Evolutionary conservation across 345 rosid species (phyloP), one percentile per base, ranked within the genome.

Genomic region (Bruguiera sexangula): DNA sequence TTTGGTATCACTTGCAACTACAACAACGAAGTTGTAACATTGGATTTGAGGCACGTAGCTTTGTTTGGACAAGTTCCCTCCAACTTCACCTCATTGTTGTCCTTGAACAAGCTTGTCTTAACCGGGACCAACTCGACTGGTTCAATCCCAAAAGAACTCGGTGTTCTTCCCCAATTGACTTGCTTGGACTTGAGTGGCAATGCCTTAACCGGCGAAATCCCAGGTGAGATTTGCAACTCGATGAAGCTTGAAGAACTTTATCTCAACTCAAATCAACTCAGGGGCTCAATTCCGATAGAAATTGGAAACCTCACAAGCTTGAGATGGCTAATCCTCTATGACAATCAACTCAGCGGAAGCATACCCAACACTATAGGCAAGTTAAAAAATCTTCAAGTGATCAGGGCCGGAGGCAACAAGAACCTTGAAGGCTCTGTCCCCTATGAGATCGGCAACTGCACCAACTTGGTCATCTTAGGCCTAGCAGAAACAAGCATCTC

Each of bases 331-430:
- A 56, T 66, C 52, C 81, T 93, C 1, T 91, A 75, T 6, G 98
- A 93, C 62, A 91, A 93, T 67, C 88, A 86, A 60, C 79, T 93
- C 46, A 78, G 85, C 34, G 97, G 93, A 4, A 74, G 69, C 76
- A 80, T 91, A 13, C 97, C 98, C 0, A 68, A 52, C 61, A 83
- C 78, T 22, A 81, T 91, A 27, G 98, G 97, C 64, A 72, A 75
- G 60, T 66, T 93, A 21, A 76, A 71, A 78, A 81, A 70, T 60
- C 86, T 93, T 19, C 70, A 84, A 76, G 77, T 70, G 63, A 76
- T 93, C n/a, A 78, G 98, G 76, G 89, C 87, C 0, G 98, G 98
- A 21, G 98, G 98, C 19, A 93, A 93, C 78, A 84, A 87, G 86
- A 81, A 90, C 67, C 83, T 91, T 22, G 83, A 82, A 64, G 98